Evolutionary conservation across 2,329 filamentous ascomycete species (phyloP).

Genomic region (Phialophora expanda): DNA sequence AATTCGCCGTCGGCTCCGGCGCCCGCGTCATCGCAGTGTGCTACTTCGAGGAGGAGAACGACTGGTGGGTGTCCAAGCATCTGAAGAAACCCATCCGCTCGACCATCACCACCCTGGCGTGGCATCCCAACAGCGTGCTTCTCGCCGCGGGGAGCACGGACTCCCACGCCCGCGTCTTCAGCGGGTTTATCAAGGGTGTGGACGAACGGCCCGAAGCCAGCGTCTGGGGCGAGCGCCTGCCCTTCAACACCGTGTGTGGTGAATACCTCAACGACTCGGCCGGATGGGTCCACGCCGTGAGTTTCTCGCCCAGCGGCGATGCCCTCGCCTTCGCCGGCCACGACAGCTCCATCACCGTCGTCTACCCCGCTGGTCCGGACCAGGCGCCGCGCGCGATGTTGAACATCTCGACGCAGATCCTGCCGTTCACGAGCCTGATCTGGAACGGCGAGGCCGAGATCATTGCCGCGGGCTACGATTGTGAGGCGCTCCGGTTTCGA

Average conservation of each 20-base stretch:
- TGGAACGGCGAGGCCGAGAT: conserved; percentile 94
- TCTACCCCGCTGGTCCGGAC: conserved; percentile 90
- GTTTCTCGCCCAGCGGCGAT: conserved; percentile 89
- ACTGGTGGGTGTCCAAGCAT: conserved; percentile 99
- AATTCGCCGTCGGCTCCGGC: conserved; percentile 96
- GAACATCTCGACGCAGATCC: conserved; percentile 83
- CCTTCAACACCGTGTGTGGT: conserved; percentile 98
- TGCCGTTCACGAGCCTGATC: conserved; percentile 90
- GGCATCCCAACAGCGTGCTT: conserved; percentile 97
- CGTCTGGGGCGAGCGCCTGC: conserved; percentile 91
- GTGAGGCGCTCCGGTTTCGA: conserved; percentile 86
- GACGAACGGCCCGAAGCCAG: conserved; percentile 83
- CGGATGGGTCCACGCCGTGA: conserved; percentile 92
- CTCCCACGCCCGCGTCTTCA: conserved; percentile 93
- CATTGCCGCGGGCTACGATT: conserved; percentile 81
- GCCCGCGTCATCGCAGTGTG: conserved; percentile 94
- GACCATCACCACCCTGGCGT: conserved; percentile 91
- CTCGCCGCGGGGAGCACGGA: conserved; percentile 96
- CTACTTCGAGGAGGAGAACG: conserved; percentile 99
- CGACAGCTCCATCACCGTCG: conserved; percentile 94
- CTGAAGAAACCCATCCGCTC: conserved; percentile 98
- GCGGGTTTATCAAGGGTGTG: conserved; percentile 93
- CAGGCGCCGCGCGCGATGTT: conserved; percentile 89
- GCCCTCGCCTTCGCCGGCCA: conserved; percentile 94
- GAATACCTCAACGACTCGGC: conserved; percentile 96